Base-by-base conservation (phyloP, 495 filamentous ascomycete genomes). In the Aspergillus asperescens region DNA sequence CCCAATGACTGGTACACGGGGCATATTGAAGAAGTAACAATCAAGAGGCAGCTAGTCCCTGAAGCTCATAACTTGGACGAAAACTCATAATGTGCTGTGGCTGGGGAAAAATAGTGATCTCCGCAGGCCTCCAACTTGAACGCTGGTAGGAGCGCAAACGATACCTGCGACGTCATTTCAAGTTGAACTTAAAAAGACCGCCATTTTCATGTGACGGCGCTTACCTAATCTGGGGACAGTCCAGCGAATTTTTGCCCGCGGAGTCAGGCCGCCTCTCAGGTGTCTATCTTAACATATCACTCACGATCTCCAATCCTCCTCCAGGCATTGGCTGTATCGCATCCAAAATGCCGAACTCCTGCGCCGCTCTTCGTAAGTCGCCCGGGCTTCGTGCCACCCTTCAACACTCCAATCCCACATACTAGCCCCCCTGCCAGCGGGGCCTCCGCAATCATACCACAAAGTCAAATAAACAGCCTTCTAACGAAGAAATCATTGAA, bases 361-460 rank as follows among this genome's bases (percentile, higher is more conserved):
- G 93, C 77, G 88, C 88, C 79, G 92, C 96, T 65, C 90, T 98
- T 64, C 82, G 93, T 97, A 80, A 62, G 85, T 74, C 23, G 12
- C 40, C 54, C 7, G 25, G 28, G 10, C 12, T 23, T 43, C 35
- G 43, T 50, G 22, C 31, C 28, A n/a, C n/a, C n/a, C n/a, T n/a
- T n/a, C n/a, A n/a, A n/a, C n/a, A n/a, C n/a, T n/a, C 52, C 38
- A 35, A 48, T 48, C 39, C 13, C 13, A 22, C 2, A 13, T 13
- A 13, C n/a, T 19, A 15, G 16, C 1, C 2, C 16, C 7, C 27
- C 18, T 9, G 13, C 25, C n/a, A 29, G 41, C 24, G n/a, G n/a
- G 41, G 6, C 41, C 32, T 54, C 49, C 48, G 48, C 44, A 29
- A 24, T 34, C 28, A 22, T 20, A 32, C 8, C 28, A 35, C 16